A percentile compares a stretch with the other conserved stretches of the same genome.
These are phyloP conservation scores for Hirschioporus abietinus DNA, from an alignment of 768 basidiomycete genomes.

Conservation along the genomic window DNA sequence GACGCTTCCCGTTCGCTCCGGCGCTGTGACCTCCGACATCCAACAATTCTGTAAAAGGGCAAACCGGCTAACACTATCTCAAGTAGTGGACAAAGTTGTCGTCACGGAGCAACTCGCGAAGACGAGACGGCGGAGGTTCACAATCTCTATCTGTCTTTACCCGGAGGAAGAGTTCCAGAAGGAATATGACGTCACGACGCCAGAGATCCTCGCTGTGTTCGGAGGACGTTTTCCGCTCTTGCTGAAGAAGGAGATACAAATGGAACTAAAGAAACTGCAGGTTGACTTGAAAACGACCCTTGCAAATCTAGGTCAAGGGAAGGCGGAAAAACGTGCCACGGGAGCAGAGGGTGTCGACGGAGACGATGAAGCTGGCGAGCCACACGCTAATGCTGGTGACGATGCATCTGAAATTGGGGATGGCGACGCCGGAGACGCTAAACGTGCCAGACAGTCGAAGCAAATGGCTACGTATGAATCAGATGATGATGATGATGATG, in stretches of 20 bases:
- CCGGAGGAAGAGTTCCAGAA: conserved; percentile 75
- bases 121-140: conserved; percentile 70
- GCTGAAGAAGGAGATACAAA: conserved; percentile 80
- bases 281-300: conserved; percentile 75
- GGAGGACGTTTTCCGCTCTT: conserved; percentile 68
- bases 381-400: conserved; percentile 46
- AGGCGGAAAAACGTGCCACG: conserved; percentile 37
- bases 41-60: conserved; percentile 85
- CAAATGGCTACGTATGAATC: conserved; percentile 76
- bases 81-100: conserved; percentile 75
- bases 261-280: conserved; percentile 82
- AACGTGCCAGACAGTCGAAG: conserved; percentile 63
- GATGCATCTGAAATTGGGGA: conserved; percentile 75
- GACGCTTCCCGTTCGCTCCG: conserved; percentile 68
- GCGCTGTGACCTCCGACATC: conserved; percentile 48
- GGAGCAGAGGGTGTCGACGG: conserved; percentile 42
- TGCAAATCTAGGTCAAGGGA: conserved; percentile 79
- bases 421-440: conserved; percentile 76
- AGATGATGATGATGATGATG: conserved; percentile 53
- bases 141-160: conserved; percentile 78
- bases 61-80: conserved; percentile 79
- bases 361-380: conserved; percentile 43
- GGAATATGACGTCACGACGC: conserved; percentile 73
- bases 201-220: conserved; percentile 71
- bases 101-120: conserved; percentile 75